Evolutionary conservation across 768 basidiomycete species (phyloP).

Genomic region (Tulasnella sp.): DNA sequence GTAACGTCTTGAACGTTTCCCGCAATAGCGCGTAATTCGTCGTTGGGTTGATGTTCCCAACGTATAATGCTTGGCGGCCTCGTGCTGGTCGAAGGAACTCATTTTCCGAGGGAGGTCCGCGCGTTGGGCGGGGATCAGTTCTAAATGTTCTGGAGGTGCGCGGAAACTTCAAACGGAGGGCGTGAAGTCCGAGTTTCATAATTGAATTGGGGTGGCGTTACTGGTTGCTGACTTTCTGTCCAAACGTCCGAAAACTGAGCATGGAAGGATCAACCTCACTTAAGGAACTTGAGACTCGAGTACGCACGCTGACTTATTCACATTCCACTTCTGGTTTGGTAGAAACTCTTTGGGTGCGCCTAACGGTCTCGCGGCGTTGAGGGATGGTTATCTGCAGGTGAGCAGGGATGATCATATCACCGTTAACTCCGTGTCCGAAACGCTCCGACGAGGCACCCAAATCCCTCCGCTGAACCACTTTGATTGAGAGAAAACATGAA

Average conservation of each 20-base stretch:
- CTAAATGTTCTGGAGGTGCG: not conserved
- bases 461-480: not conserved
- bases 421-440: not conserved
- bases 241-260: not conserved
- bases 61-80: constrained; percentile 16
- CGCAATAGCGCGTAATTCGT: constrained; percentile 1
- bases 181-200: not conserved
- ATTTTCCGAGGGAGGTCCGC: not conserved
- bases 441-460: too few species aligned
- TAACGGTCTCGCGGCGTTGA: not conserved
- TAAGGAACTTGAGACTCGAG: not conserved
- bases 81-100: not conserved
- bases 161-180: not conserved
- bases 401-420: not conserved
- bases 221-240: not conserved
- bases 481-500: not conserved
- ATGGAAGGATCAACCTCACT: not conserved
- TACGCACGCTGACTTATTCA: not conserved
- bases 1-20: constrained; percentile 3
- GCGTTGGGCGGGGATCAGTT: not conserved
- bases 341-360: not conserved
- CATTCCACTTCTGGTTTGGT: not conserved
- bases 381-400: not conserved
- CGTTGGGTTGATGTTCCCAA: constrained; percentile 29
- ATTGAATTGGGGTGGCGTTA: not conserved